These are phyloP conservation scores for Pisolithus orientalis DNA, from an alignment of 768 basidiomycete species.

Conservation along the genomic window DNA sequence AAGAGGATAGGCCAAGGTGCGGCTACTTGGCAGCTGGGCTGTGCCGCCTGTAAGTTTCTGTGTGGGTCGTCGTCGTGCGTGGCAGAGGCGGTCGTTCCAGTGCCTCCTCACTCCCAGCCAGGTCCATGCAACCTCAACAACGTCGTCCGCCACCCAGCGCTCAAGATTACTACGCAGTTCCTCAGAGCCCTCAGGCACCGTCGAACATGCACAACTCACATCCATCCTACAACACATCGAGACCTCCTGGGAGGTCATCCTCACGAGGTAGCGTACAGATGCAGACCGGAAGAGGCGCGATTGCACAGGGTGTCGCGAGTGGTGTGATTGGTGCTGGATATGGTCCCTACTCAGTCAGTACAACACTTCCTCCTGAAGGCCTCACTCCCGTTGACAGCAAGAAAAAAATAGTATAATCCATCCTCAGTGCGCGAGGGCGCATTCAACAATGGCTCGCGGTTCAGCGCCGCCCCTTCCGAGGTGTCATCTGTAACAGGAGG, in stretches of 20 bases:
- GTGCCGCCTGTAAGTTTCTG: neutral
- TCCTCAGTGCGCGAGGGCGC: conserved; percentile 33
- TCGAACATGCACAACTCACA: conserved; percentile 22
- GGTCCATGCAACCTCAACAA: conserved; percentile 26
- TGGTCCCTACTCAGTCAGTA: conserved; percentile 80
- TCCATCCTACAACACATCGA: conserved; percentile 12
- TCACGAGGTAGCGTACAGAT: conserved; percentile 21
- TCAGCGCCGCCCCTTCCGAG: conserved; percentile 51
- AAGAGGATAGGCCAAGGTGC: neutral
- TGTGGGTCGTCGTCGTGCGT: conserved; percentile 12
- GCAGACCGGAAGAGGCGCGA: conserved; percentile 43
- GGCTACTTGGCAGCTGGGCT: neutral
- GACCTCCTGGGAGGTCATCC: conserved; percentile 21
- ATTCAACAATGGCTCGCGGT: conserved; percentile 45
- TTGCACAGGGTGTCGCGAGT: conserved; percentile 73
- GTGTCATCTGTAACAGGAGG: conserved; percentile 32
- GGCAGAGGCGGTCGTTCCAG: conserved; percentile 5
- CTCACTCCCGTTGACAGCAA: neutral
- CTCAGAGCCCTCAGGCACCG: conserved; percentile 49
- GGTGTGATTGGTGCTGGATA: conserved; percentile 75
- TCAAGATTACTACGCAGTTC: conserved; percentile 53
- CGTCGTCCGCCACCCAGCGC: conserved; percentile 39
- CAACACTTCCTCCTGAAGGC: neutral
- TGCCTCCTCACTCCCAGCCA: conserved; percentile 8
- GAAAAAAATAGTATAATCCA: conserved; percentile 48